A percentile compares a stretch with the other conserved stretches of the same genome.
These are phyloP conservation scores for Pezizomycotina sp. DNA, from an alignment of 2,329 filamentous ascomycete species.

Conservation along the genomic window DNA sequence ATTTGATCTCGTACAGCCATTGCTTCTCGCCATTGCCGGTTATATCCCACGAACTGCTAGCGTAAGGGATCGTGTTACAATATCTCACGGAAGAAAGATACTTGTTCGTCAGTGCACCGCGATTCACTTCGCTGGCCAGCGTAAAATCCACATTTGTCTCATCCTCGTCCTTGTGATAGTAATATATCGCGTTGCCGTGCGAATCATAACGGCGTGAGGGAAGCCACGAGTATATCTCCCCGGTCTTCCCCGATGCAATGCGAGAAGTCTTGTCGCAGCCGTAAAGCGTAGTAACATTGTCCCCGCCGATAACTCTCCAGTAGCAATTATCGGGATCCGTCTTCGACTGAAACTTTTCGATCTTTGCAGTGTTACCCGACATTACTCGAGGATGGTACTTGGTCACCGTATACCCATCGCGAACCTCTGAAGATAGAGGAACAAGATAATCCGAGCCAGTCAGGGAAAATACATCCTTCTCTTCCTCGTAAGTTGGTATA, in stretches of 20 bases:
- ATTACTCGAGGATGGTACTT: slow-evolving; percentile 22
- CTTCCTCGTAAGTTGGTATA: slow-evolving; percentile 21
- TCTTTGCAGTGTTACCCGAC: background rate
- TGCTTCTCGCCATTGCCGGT: background rate
- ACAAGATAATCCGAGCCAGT: slow-evolving; percentile 24
- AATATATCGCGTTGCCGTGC: slow-evolving; percentile 20
- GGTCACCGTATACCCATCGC: slow-evolving; percentile 12
- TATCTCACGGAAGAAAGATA: slow-evolving; percentile 19
- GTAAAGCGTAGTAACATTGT: slow-evolving; percentile 19
- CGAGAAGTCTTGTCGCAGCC: slow-evolving; percentile 6
- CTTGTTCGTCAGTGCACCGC: too few species aligned
- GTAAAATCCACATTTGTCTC: slow-evolving; percentile 2
- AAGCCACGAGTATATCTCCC: slow-evolving; percentile 22
- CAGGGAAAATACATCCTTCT: slow-evolving; percentile 22
- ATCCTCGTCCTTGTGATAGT: slow-evolving; percentile 23
- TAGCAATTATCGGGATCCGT: slow-evolving; percentile 8
- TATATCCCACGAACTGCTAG: background rate
- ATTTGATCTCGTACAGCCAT: too few species aligned
- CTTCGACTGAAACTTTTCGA: slow-evolving; percentile 21
- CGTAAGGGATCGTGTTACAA: slow-evolving; percentile 12
- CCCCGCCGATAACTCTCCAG: slow-evolving; percentile 19
- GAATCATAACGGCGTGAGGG: slow-evolving; percentile 10
- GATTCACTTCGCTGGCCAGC: too few species aligned
- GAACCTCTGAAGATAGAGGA: slow-evolving; percentile 6
- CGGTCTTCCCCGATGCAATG: background rate